Percentiles rank a stretch among this genome's conserved stretches.
phyloP scores from a whole-genome alignment of 2,329 filamentous ascomycete species.

The Neofusicoccum ribis region DNA sequence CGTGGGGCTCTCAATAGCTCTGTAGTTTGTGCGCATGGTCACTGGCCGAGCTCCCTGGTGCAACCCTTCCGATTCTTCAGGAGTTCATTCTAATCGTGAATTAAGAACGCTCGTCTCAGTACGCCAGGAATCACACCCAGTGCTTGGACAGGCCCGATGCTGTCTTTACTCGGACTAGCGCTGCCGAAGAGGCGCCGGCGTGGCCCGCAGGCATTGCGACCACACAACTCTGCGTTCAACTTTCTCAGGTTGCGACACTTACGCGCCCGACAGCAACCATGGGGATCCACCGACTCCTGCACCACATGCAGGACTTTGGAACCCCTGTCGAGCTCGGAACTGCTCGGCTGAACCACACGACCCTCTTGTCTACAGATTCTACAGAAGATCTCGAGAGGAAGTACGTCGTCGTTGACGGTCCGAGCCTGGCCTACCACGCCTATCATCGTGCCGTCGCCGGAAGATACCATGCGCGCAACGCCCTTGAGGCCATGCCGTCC shows the following conservation, averaged over 20 bases:
- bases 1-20: too few species aligned
- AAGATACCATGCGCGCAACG: slow-evolving; percentile 12
- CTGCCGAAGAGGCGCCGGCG: neutral
- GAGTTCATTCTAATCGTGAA: too few species aligned
- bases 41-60: too few species aligned
- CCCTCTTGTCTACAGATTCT: neutral
- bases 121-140: too few species aligned
- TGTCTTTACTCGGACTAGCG: too few species aligned
- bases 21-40: too few species aligned
- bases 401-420: slow-evolving; percentile 18
- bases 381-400: neutral
- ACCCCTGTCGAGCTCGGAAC: slow-evolving; percentile 17
- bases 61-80: too few species aligned
- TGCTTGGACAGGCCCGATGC: too few species aligned
- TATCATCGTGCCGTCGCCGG: slow-evolving; percentile 17
- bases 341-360: neutral
- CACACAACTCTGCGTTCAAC: neutral
- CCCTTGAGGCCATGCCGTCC: slow-evolving; percentile 44
- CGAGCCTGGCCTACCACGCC: slow-evolving; percentile 19
- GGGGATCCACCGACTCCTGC: slow-evolving; percentile 17
- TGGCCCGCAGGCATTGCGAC: neutral
- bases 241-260: neutral
- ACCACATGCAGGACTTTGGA: slow-evolving; percentile 12
- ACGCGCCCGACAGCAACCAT: neutral
- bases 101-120: too few species aligned